Base-by-base conservation (phyloP, 2,329 filamentous ascomycete species). In the Daldinia sp. region DNA sequence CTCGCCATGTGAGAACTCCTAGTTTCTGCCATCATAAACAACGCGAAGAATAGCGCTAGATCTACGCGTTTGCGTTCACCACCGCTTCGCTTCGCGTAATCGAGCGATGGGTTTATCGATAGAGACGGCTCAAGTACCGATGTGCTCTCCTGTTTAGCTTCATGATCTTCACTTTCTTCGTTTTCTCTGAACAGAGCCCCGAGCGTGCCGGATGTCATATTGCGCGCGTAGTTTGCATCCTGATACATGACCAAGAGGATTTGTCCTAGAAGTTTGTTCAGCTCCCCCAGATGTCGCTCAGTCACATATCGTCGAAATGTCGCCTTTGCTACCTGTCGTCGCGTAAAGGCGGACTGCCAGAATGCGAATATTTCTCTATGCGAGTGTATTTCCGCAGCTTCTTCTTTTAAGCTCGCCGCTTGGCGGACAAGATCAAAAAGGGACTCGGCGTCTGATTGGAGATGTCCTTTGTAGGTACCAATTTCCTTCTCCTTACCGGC, bases 51-150 rank as follows among this genome's bases (percentile, higher is more conserved):
- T 18, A 79, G 72, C 26, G 78, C 78, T 0, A 79, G 75, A 65
- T 79, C 77, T 37, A 79, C 74, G 46, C 78, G 77, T 53, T 78
- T 79, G n/a, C 78, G 76, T 71, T 79, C 78, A 59, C 78, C 78
- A 28, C 77, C 74, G 67, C 76, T 78, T n/a, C 74, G 74, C 70
- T 79, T 79, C 15, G 75, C 72, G 58, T 79, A 78, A 3, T 72
- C 74, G 7, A 78, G 69, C 13, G 67, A 42, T 10, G 73, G 58
- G 55, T 56, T 57, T 18, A 77, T 66, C 58, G 67, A 68, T 4
- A 76, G 70, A 6, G 74, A 72, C 10, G 63, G 67, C 59, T 77
- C 74, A n/a, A 79, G 71, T 41, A 74, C 65, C 0, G 65, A 54
- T n/a, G 33, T 54, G 18, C 30, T 37, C 33, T 39, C 33, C 13